Evolutionary conservation across 1,284 basidiomycete genomes (phyloP).

Genomic region (Ceratobasidium sp.): DNA sequence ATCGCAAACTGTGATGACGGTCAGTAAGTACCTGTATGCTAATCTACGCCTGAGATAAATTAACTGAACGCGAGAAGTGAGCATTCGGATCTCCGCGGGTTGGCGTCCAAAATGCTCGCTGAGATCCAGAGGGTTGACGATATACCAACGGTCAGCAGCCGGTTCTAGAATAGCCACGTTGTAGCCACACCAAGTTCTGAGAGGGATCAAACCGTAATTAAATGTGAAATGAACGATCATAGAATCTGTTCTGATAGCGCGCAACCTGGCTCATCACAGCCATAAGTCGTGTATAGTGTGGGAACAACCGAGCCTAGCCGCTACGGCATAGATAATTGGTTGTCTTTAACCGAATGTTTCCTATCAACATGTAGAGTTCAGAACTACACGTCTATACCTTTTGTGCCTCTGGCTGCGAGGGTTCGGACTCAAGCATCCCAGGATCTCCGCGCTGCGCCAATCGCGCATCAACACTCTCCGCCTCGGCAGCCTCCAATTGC

Average conservation of each 20-base stretch:
- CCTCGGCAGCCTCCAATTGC: constrained; percentile 9
- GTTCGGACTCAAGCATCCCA: constrained; percentile 18
- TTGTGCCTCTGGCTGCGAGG: not conserved
- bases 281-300: too few relatives aligned
- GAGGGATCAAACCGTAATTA: not conserved
- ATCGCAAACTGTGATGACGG: not conserved
- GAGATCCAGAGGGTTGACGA: not conserved
- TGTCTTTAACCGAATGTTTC: not conserved
- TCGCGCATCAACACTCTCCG: not conserved
- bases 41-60: not conserved
- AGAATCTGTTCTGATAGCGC: not conserved
- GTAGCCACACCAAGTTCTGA: too few relatives aligned
- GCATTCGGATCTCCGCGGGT: not conserved
- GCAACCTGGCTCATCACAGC: too few relatives aligned
- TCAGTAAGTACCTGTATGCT: not conserved
- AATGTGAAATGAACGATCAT: not conserved
- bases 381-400: not conserved
- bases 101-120: not conserved
- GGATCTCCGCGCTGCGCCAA: not conserved
- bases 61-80: not conserved
- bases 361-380: not conserved
- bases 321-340: not conserved
- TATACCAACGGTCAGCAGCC: not conserved
- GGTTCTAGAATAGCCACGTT: not conserved
- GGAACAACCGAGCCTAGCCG: too few relatives aligned